Evolutionary conservation across 2,329 filamentous ascomycete genomes (phyloP).

Genomic region (Ceratocystis huliohia): DNA sequence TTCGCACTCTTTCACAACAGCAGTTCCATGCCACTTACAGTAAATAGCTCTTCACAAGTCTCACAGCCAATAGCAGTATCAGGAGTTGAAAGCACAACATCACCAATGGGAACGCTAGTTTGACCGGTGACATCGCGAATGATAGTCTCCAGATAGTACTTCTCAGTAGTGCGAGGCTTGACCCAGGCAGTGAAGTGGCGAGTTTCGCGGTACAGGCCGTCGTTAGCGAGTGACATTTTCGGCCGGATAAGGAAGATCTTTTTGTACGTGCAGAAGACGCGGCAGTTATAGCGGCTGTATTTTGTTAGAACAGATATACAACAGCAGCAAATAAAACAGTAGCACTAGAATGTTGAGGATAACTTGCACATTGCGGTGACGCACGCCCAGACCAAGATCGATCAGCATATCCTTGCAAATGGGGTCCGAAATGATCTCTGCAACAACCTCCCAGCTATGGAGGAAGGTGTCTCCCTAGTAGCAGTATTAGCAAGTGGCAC

Average conservation of each 20-base stretch:
- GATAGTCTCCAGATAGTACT: conserved; percentile 29
- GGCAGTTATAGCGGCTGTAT: conserved; percentile 29
- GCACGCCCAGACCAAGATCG: conserved; percentile 27
- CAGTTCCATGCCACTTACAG: conserved; percentile 14
- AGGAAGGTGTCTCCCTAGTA: conserved; percentile 26
- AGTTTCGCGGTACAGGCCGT: conserved; percentile 31
- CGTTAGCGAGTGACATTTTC: conserved; percentile 28
- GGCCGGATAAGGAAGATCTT: conserved; percentile 23
- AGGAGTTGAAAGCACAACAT: conserved; percentile 30
- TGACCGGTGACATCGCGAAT: conserved; percentile 27
- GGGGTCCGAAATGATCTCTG: conserved; percentile 27
- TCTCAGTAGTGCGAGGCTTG: conserved; percentile 28
- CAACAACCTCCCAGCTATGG: conserved; percentile 28
- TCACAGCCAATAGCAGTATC: conserved; percentile 33
- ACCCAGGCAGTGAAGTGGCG: conserved; percentile 33
- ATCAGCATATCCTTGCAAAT: conserved; percentile 27
- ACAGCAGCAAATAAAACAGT: neutral
- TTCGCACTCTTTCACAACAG: neutral
- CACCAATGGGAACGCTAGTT: conserved; percentile 31
- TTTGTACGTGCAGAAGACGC: conserved; percentile 29
- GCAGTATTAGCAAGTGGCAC: neutral
- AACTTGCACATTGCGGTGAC: conserved; percentile 19
- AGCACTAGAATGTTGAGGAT: neutral
- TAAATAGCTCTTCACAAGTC: conserved; percentile 32
- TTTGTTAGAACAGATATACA: neutral